Percentiles rank a stretch among this genome's conserved stretches.
Conservation (phyloP, 768 basidiomycete species). For the Xanthoconium purpureum region DNA sequence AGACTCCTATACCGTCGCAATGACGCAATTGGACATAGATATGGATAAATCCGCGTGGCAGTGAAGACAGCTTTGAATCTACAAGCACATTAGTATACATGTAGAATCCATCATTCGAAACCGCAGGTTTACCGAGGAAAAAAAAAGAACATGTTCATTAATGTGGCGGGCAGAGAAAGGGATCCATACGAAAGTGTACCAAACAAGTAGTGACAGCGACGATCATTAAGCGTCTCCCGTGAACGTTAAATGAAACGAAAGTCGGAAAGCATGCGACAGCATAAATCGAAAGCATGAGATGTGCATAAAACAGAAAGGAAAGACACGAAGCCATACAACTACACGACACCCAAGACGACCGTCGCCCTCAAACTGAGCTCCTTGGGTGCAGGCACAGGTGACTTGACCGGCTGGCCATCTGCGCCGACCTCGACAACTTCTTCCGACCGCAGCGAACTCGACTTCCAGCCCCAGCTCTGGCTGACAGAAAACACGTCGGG, state of each 20-base stretch:
- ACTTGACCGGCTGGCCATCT: constrained; percentile 31
- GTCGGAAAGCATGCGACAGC: neutral
- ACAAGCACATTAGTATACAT: too few relatives aligned
- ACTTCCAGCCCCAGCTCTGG: constrained; percentile 96
- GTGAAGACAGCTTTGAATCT: too few relatives aligned
- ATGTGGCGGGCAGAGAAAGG: neutral
- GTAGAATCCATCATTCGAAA: too few relatives aligned
- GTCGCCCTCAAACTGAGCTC: constrained; percentile 74
- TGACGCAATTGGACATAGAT: too few relatives aligned
- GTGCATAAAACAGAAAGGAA: neutral
- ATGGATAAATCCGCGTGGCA: too few relatives aligned
- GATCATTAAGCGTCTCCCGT: neutral
- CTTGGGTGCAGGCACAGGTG: constrained; percentile 29
- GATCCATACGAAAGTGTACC: neutral
- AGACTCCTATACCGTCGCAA: too few relatives aligned
- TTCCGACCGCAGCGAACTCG: constrained; percentile 50
- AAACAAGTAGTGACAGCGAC: too few relatives aligned
- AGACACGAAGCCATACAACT: neutral
- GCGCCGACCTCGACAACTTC: constrained; percentile 42
- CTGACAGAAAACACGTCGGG: constrained; percentile 83
- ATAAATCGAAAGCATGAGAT: constrained; percentile 7
- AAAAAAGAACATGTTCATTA: too few relatives aligned
- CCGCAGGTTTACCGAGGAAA: too few relatives aligned
- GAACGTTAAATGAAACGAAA: neutral
- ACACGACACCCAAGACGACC: constrained; percentile 75